Evolutionary conservation across 2,329 filamentous ascomycete genomes (phyloP).

Genomic region (Aspergillus sp.): DNA sequence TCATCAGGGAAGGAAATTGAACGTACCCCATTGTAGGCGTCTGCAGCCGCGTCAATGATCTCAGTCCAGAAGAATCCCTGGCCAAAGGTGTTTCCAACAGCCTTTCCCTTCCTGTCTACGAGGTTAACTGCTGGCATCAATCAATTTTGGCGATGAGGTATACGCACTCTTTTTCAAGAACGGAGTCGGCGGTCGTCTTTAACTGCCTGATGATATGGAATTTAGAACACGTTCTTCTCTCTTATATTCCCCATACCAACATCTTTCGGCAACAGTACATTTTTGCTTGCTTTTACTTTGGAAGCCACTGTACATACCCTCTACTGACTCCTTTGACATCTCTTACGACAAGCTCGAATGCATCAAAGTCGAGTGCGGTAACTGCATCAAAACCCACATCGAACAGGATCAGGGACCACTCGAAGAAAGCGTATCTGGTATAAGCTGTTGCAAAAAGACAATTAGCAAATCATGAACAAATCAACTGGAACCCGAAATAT

Average conservation of each 20-base stretch:
- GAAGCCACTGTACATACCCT: slow-evolving; percentile 98
- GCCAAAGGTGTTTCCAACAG: slow-evolving; percentile 61
- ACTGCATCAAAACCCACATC: slow-evolving; percentile 96
- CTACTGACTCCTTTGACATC: slow-evolving; percentile 85
- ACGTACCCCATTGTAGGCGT: slow-evolving; percentile 77
- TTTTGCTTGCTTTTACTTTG: slow-evolving; percentile 59
- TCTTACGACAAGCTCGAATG: slow-evolving; percentile 78
- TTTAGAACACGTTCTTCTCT: slow-evolving; percentile 29
- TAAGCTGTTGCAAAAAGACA: slow-evolving; percentile 57
- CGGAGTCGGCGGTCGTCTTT: slow-evolving; percentile 38
- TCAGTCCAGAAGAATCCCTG: slow-evolving; percentile 64
- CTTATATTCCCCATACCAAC: slow-evolving; percentile 18
- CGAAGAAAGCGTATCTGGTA: slow-evolving; percentile 94
- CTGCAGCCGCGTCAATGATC: slow-evolving; percentile 70
- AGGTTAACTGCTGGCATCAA: slow-evolving; percentile 13
- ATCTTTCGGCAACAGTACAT: slow-evolving; percentile 42
- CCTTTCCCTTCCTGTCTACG: slow-evolving; percentile 61
- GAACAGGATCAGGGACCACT: slow-evolving; percentile 90
- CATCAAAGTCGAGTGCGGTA: slow-evolving; percentile 81
- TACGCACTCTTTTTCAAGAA: slow-evolving; percentile 67
- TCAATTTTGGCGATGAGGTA: slow-evolving; percentile 19
- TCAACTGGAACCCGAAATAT: not conserved
- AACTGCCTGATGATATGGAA: slow-evolving; percentile 39
- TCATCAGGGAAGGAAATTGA: too few species aligned
- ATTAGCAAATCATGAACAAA: slow-evolving; percentile 1